phyloP scores from a whole-genome alignment of 2,329 filamentous ascomycete genomes.

The Mycosphaerella sp. region DNA sequence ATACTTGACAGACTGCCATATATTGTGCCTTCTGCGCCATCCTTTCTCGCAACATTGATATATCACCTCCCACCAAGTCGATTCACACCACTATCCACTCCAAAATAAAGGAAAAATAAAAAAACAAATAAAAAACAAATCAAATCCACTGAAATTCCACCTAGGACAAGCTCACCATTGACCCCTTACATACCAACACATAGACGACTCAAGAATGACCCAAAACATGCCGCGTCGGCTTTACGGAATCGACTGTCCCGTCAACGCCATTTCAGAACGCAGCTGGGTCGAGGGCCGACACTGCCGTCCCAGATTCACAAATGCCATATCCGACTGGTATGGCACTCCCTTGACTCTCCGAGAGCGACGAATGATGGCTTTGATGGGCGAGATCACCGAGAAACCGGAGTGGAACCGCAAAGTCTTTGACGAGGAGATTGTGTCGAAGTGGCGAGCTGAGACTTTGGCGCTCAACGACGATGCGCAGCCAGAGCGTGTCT shows the following conservation, averaged over 20 bases:
- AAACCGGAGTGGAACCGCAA: slow-evolving; percentile 31
- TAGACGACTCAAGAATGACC: background rate
- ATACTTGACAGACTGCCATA: too few relatives aligned
- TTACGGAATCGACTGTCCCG: slow-evolving; percentile 8
- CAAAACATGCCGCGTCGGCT: slow-evolving; percentile 2
- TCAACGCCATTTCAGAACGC: slow-evolving; percentile 9
- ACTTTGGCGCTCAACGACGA: slow-evolving; percentile 6
- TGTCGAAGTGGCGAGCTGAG: slow-evolving; percentile 27
- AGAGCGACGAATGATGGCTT: slow-evolving; percentile 28
- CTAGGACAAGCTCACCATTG: too few relatives aligned
- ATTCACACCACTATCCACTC: too few relatives aligned
- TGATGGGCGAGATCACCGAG: slow-evolving; percentile 30
- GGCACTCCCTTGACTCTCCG: slow-evolving; percentile 17
- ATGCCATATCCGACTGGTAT: slow-evolving; percentile 23
- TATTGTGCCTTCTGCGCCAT: too few relatives aligned
- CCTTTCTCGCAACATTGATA: too few relatives aligned
- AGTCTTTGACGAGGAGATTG: slow-evolving; percentile 26
- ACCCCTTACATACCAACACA: background rate
- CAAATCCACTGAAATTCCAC: too few relatives aligned
- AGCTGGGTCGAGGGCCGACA: background rate
- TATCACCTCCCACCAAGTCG: too few relatives aligned
- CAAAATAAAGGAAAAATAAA: too few relatives aligned
- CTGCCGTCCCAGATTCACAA: slow-evolving; percentile 13
- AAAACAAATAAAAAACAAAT: too few relatives aligned
- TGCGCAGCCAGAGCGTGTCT: slow-evolving; percentile 10